Base-by-base conservation (phyloP, 352 stramenopile genomes). In the Phytophthora aleatoria region DNA sequence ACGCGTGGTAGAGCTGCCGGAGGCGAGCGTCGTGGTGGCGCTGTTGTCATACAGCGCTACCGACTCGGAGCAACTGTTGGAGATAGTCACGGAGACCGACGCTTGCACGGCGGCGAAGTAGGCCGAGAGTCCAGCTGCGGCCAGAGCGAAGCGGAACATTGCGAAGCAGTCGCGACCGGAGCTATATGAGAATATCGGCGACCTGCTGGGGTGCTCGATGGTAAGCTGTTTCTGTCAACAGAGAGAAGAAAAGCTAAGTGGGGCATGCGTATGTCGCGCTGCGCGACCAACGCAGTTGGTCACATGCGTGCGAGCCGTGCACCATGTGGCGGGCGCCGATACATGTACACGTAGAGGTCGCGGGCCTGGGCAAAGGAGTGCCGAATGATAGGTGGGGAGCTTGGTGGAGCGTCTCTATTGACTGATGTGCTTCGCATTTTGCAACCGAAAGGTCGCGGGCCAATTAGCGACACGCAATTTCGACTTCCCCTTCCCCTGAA, bases 41-140 rank as follows among this genome's bases (percentile, higher is more conserved):
- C 58, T 73, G 76, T 90, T 90, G 71, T 90, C 81, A 58, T 77
- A 90, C 2, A 90, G 61, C 31, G 74, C 54, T 43, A 90, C 63
- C 28, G 60, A 79, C 50, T 76, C 69, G 26, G 74, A 78, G 68
- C 74, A 82, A 27, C 63, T 74, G 61, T 82, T 82, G 36, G 68
- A 66, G 51, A 80, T 81, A 43, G 63, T 75, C 24, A 81, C 70
- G 3, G 67, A 77, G 38, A 74, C 59, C 20, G 69, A 77, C 24
- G 73, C 70, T 26, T 69, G 51, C n/a, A 70, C 54, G 8, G 43
- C 45, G 28, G 63, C 53, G 43, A 71, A 50, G 48, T 65, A 57
- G 49, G 42, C 63, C 31, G 59, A 63, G 30, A 76, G 50, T 11
- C 63, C 49, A 30, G 49, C 47, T 27, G 67, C 49, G 8, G 50